Evolutionary conservation across 352 stramenopile species (phyloP).

Genomic region (Halophytophthora polymorphica): DNA sequence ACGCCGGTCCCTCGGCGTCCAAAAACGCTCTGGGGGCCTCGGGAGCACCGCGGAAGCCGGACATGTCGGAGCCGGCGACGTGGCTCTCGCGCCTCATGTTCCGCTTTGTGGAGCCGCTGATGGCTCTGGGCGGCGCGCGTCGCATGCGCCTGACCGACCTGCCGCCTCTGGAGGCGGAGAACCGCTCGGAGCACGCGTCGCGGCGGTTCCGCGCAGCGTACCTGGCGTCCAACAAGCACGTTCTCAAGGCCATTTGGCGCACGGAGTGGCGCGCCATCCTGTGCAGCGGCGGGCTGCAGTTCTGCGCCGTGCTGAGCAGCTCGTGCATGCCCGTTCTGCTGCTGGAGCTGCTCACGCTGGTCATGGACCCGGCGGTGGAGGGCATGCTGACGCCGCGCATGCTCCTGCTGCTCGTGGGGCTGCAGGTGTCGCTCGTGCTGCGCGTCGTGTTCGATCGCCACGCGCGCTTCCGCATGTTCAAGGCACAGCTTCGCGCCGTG

Average conservation of each 20-base stretch:
- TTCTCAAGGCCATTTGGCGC: constrained; percentile 20
- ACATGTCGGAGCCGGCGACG: constrained; percentile 14
- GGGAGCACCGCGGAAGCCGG: constrained; percentile 1
- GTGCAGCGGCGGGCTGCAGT: constrained; percentile 16
- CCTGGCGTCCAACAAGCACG: constrained; percentile 5
- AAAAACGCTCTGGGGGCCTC: not conserved
- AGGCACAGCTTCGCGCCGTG: constrained; percentile 27
- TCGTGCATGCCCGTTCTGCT: constrained; percentile 28
- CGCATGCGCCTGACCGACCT: constrained; percentile 26
- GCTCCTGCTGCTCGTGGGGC: constrained; percentile 29
- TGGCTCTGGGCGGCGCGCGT: constrained; percentile 18
- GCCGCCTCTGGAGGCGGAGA: constrained; percentile 29
- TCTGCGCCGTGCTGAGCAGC: constrained; percentile 16
- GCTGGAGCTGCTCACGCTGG: constrained; percentile 26
- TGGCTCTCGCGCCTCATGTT: constrained; percentile 33
- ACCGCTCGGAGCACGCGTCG: constrained; percentile 19
- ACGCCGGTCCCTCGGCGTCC: not conserved
- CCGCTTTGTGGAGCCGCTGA: constrained; percentile 31
- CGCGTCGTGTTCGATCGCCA: constrained; percentile 30
- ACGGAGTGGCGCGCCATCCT: constrained; percentile 28
- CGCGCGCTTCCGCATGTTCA: constrained; percentile 31
- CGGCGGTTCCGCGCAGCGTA: constrained; percentile 29
- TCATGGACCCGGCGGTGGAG: constrained; percentile 13
- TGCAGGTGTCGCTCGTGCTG: constrained; percentile 26
- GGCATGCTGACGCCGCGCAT: constrained; percentile 11